These are phyloP conservation scores for Marasmius fiardii DNA, from an alignment of 1,284 basidiomycete genomes.

Conservation along the genomic window DNA sequence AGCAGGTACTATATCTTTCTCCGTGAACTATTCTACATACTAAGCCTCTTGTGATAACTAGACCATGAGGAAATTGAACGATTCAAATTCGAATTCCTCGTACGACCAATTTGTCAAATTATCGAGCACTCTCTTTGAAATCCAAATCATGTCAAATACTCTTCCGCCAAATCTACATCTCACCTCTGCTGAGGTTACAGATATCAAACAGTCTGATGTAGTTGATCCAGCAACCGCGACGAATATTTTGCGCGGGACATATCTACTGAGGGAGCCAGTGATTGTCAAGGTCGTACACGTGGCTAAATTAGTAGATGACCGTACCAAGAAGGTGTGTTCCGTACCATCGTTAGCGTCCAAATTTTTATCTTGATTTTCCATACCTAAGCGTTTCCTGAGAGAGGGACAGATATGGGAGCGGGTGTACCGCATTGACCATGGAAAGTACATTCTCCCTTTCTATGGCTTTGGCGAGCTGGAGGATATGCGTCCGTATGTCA, in stretches of 20 bases:
- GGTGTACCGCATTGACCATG: constrained; percentile 48
- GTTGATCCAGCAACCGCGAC: background rate
- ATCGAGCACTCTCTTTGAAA: background rate
- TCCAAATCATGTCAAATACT: background rate
- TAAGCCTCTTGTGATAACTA: no score
- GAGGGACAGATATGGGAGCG: constrained; percentile 54
- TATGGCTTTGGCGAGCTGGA: constrained; percentile 56
- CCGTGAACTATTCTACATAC: no score
- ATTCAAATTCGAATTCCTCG: no score
- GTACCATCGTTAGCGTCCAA: background rate
- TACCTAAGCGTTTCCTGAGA: constrained; percentile 51
- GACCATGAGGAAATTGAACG: no score
- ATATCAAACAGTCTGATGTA: background rate
- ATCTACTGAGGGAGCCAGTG: background rate
- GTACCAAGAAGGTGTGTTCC: background rate
- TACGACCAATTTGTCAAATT: constrained; percentile 6
- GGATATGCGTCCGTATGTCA: constrained; percentile 45
- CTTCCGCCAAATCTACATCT: background rate
- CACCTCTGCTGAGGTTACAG: background rate
- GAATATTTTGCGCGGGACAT: background rate
- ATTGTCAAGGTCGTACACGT: background rate
- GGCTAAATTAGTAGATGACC: background rate
- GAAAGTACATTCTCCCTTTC: no score
- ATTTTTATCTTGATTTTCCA: background rate
- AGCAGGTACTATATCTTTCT: no score